These are phyloP conservation scores for Penicillium cinerascens DNA, from an alignment of 495 filamentous ascomycete genomes.

Conservation along the genomic window DNA sequence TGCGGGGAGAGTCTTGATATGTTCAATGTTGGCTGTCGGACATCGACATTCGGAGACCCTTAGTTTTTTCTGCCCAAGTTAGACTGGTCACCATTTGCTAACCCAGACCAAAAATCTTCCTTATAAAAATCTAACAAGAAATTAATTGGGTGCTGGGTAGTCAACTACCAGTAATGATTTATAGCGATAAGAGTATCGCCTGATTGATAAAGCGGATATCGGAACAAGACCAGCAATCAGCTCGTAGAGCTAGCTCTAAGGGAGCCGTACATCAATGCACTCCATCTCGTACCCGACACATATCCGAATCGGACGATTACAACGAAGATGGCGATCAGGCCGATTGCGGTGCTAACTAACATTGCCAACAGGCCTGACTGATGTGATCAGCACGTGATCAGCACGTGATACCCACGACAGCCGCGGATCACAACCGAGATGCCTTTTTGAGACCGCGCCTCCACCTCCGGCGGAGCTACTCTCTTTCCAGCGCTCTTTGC, in stretches of 20 bases:
- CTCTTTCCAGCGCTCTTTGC: background rate
- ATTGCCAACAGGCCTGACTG: background rate
- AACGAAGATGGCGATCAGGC: background rate
- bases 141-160: no score
- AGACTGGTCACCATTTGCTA: no score
- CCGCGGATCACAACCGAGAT: constrained; percentile 4
- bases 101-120: no score
- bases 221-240: background rate
- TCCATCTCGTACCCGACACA: background rate
- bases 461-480: constrained; percentile 2
- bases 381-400: constrained; percentile 6
- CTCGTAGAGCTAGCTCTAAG: background rate
- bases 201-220: background rate
- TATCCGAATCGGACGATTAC: background rate
- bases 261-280: background rate
- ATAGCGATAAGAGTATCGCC: background rate
- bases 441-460: background rate
- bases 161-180: no score
- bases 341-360: background rate
- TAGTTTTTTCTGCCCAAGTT: no score
- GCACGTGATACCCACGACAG: constrained; percentile 3
- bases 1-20: no score
- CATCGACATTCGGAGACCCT: no score
- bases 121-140: no score
- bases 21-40: no score